These are phyloP conservation scores for Phytophthora citricola DNA, from an alignment of 352 stramenopile genomes.

Conservation along the genomic window DNA sequence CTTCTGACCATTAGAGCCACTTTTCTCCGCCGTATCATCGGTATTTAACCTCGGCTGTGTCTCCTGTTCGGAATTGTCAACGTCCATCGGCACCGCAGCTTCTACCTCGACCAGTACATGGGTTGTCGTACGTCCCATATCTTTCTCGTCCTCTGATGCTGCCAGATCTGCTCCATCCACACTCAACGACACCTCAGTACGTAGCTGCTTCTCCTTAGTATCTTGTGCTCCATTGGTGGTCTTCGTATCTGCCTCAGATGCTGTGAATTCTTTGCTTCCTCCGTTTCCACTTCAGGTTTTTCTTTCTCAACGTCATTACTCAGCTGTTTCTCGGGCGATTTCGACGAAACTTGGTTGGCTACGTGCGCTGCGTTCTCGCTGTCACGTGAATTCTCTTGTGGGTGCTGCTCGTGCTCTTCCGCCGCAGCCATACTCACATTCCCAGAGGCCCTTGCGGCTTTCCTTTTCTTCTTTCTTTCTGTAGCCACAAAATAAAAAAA, in stretches of 20 bases:
- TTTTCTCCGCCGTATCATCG: background rate
- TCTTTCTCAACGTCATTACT: conserved; percentile 13
- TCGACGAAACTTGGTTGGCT: conserved; percentile 21
- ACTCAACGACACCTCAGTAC: background rate
- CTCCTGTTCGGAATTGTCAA: conserved; percentile 7
- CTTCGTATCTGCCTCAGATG: background rate
- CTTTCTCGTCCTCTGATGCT: conserved; percentile 8
- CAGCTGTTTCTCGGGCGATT: conserved; percentile 16
- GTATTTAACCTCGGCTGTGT: background rate
- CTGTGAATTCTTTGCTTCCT: conserved; percentile 12
- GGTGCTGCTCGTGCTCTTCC: conserved; percentile 23
- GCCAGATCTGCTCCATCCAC: background rate
- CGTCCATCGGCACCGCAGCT: conserved; percentile 10
- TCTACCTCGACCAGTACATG: conserved; percentile 2
- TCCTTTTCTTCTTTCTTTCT: conserved; percentile 23
- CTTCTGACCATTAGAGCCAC: background rate
- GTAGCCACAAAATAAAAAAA: conserved; percentile 6
- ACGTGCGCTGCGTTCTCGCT: conserved; percentile 21
- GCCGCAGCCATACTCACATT: conserved; percentile 33
- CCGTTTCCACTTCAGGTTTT: conserved; percentile 2
- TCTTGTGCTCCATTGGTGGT: background rate
- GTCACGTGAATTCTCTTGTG: background rate
- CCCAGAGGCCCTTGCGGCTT: background rate
- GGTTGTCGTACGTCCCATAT: background rate
- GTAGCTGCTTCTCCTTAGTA: background rate